Conservation (phyloP, 2,329 filamentous ascomycete species). For the Penicillium sp. region DNA sequence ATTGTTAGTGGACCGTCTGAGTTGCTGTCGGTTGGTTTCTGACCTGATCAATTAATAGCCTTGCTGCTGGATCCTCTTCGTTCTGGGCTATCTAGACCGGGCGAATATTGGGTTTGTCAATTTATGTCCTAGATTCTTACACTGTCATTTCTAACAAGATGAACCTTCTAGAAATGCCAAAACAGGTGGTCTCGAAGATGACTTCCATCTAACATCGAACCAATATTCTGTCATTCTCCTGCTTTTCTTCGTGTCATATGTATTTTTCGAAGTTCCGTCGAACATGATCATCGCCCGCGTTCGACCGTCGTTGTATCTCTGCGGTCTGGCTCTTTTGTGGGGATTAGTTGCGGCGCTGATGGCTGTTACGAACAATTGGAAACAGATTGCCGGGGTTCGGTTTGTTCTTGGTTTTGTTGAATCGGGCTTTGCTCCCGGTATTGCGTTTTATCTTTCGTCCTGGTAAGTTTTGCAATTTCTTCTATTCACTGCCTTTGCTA, state of each 20-base stretch:
- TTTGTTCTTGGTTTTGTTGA: neutral
- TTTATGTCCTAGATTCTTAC: too few species aligned
- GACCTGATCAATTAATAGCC: neutral
- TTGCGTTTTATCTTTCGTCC: neutral
- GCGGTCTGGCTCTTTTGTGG: constrained; percentile 3
- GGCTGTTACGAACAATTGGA: neutral
- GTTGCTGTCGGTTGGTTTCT: too few species aligned
- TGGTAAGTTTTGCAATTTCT: neutral
- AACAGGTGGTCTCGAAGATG: neutral
- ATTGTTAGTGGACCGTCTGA: neutral
- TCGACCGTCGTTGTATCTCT: constrained; percentile 5
- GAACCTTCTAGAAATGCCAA: neutral
- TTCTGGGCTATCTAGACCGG: neutral
- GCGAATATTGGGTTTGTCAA: neutral
- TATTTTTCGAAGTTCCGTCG: constrained; percentile 2
- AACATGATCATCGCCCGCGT: constrained; percentile 6
- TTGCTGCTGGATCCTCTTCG: neutral
- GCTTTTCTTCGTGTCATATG: constrained; percentile 1
- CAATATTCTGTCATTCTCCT: neutral
- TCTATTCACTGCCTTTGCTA: neutral
- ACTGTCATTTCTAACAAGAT: neutral
- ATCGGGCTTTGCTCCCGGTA: neutral
- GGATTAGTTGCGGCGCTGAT: neutral
- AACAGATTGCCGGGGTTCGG: neutral
- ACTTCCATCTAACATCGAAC: neutral